Conservation (phyloP, 2,329 filamentous ascomycete genomes). For the Hypoxylon sp. region DNA sequence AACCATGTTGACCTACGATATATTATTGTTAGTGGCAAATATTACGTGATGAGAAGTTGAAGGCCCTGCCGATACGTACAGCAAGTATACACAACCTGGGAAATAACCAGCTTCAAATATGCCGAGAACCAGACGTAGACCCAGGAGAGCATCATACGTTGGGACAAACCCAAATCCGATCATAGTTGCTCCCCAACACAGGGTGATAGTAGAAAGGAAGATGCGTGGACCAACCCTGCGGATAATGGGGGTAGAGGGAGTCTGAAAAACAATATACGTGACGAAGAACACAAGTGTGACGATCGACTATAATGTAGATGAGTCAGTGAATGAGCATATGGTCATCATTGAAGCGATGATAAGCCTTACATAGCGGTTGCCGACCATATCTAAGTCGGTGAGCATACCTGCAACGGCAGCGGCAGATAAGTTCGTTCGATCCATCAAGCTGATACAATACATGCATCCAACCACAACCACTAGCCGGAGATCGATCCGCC, state of each 20-base stretch:
- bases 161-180: slow-evolving; percentile 76
- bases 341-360: slow-evolving; percentile 56
- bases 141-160: slow-evolving; percentile 67
- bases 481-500: slow-evolving; percentile 76
- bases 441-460: slow-evolving; percentile 84
- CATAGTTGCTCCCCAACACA: slow-evolving; percentile 74
- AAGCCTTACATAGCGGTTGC: slow-evolving; percentile 57
- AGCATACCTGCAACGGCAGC: slow-evolving; percentile 79
- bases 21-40: slow-evolving; percentile 14
- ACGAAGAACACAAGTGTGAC: slow-evolving; percentile 82
- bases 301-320: slow-evolving; percentile 61
- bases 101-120: slow-evolving; percentile 80
- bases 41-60: neutral
- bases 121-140: slow-evolving; percentile 72
- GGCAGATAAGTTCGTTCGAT: slow-evolving; percentile 81
- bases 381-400: slow-evolving; percentile 62
- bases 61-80: slow-evolving; percentile 58
- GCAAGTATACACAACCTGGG: slow-evolving; percentile 77
- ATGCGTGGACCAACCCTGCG: slow-evolving; percentile 75
- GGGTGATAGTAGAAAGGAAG: slow-evolving; percentile 68
- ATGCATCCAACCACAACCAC: slow-evolving; percentile 74
- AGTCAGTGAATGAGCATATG: slow-evolving; percentile 18
- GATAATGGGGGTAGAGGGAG: slow-evolving; percentile 77
- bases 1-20: slow-evolving; percentile 72
- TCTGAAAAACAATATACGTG: slow-evolving; percentile 79